phyloP scores from a whole-genome alignment of 257 asterid species.

The Petunia axillaris region DNA sequence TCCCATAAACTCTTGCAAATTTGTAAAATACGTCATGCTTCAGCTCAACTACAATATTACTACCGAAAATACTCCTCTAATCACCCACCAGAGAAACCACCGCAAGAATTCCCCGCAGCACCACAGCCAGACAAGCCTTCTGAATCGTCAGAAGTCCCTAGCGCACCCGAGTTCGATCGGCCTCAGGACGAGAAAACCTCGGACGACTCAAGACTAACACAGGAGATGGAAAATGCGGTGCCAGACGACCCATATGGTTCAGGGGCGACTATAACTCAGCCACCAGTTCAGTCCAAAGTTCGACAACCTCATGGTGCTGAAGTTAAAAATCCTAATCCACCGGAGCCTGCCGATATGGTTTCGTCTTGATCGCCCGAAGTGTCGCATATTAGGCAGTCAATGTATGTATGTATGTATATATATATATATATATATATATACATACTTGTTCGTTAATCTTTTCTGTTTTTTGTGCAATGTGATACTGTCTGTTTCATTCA shows the following conservation, averaged over 20 bases:
- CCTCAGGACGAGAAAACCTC: background rate
- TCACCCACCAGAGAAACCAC: background rate
- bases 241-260: background rate
- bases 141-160: constrained; percentile 16
- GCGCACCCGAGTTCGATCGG: background rate
- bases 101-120: constrained; percentile 16
- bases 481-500: too few species aligned
- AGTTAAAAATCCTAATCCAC: constrained; percentile 18
- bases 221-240: background rate
- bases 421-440: too few species aligned
- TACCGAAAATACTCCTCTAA: constrained; percentile 9
- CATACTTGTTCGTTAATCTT: too few species aligned
- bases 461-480: too few species aligned
- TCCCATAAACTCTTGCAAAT: background rate
- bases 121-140: constrained; percentile 12
- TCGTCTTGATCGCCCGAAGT: background rate
- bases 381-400: background rate
- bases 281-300: background rate
- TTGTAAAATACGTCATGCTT: background rate
- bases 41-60: background rate
- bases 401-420: too few species aligned
- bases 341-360: background rate
- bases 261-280: background rate
- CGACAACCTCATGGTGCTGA: constrained; percentile 30
- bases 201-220: background rate